Evolutionary conservation across 148 eudicot species (phyloP), one percentile per base, ranked within the genome.

Genomic region (Polygonum aviculare): DNA sequence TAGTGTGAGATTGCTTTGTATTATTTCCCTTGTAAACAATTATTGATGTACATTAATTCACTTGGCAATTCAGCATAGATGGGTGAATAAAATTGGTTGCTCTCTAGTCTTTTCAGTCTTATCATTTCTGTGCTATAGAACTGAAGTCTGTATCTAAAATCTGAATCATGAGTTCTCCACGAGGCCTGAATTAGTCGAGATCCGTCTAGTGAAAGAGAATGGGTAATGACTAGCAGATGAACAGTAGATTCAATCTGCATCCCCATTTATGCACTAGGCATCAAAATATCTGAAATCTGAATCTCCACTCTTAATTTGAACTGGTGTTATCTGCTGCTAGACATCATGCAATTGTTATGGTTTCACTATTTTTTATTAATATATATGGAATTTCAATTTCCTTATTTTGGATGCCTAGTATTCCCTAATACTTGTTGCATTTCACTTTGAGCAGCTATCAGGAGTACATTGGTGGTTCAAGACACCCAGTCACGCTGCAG

Each of bases 401-500:
- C 12, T 12, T 4, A 31, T 11, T 63, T 31, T 63, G 36, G 6
- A 63, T 63, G 12, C 69, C 21, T n/a, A 31, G 69, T 31, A 26
- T 26, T 33, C 40, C 40, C n/a, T 63, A 15, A 63, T 63, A 33
- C 18, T 63, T 31, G 26, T 41, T 39, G 26, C 74, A 18, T 57
- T 79, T 80, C 45, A 31, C 82, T 73, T 59, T 80, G 83, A 82
- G 82, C 93, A 96, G 99, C 78, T 96, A 63, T 74, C 94, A 73
- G 89, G 98, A 73, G 82, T 88, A 75, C 89, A 88, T 83, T 91
- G 96, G 94, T 96, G 98, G 99, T 96, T 93, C 84, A 96, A 91
- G 89, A 89, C 97, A 76, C 82, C 90, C 77, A 91, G 99, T 84
- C 99, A 96, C 85, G 99, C 97, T 75, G 93, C 99, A 77, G 99